Evolutionary conservation across 106 monocot species (phyloP), one percentile per base, ranked within the genome.

Genomic region (Posidonia australis): DNA sequence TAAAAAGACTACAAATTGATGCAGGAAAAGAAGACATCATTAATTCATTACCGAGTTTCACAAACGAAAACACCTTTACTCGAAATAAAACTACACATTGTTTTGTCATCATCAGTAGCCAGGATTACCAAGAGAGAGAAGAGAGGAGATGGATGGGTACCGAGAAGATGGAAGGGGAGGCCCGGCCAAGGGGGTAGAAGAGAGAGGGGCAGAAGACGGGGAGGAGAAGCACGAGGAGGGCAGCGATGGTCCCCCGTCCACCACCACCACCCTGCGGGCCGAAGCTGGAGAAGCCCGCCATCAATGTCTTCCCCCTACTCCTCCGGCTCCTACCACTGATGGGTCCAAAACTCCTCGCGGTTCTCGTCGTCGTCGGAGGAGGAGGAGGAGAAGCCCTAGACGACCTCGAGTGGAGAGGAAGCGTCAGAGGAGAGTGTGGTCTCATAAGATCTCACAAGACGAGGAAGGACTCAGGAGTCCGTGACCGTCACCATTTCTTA

Each of bases 131-230:
- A 51, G 16, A 51, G 18, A 53, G 24, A 7, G 23, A 57, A 28
- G 26, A 26, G 4, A 11, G 5, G 16, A 60, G 18, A 47, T 21
- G 13, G 1, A 23, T 47, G 48, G 18, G 9, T 67, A 93, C 89
- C 45, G 93, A 89, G 77, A 88, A 86, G 36, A 83, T 13, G 28
- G 83, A 81, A 22, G 86, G 83, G 17, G 72, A 83, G 27, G 85
- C 83, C 42, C 61, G 72, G 13, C 86, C 83, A 31, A 89, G 83
- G 7, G 83, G 83, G 41, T 74, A 43, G 76, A 81, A 89, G 61
- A 86, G 63, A 14, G 29, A 12, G 16, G 89, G 83, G 57, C 42
- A 81, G 60, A 85, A 23, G 30, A 62, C 51, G 14, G 88, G 88
- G 26, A 88, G 74, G 25, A 88, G 52, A 11, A 86, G 74, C 14